Evolutionary conservation across 176 grass and related monocot species (phyloP).

Genomic region (Puya raimondii): DNA sequence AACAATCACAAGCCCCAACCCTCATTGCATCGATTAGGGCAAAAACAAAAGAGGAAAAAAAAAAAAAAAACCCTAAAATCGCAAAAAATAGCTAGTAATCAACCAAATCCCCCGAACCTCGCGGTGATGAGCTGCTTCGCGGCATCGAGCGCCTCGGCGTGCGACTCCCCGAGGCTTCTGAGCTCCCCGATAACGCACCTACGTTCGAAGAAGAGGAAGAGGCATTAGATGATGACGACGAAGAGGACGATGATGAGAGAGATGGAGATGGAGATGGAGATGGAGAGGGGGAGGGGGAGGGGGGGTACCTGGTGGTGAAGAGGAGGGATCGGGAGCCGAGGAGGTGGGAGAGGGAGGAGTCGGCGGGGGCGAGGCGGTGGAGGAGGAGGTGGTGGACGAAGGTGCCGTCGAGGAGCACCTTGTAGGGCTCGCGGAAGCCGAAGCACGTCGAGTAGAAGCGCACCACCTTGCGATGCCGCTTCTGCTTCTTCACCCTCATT

Average conservation of each 20-base stretch:
- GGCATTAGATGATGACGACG: not conserved
- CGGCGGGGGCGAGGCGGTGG: constrained; percentile 44
- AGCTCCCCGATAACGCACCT: constrained; percentile 60
- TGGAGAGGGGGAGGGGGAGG: too few relatives aligned
- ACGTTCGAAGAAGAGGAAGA: not conserved
- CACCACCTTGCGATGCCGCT: constrained; percentile 68
- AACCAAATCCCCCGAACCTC: constrained; percentile 17
- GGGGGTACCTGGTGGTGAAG: constrained; percentile 53
- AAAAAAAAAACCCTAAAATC: not conserved
- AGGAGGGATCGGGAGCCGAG: constrained; percentile 52
- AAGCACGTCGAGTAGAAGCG: constrained; percentile 83
- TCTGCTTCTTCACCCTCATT: constrained; percentile 90
- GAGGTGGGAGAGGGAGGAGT: constrained; percentile 42
- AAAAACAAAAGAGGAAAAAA: not conserved
- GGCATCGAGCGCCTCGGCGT: constrained; percentile 31
- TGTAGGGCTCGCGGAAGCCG: constrained; percentile 78
- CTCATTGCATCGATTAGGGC: not conserved
- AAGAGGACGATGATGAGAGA: not conserved
- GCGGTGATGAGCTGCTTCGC: constrained; percentile 47
- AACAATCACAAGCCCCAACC: constrained; percentile 11
- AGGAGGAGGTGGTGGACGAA: constrained; percentile 61
- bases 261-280: not conserved
- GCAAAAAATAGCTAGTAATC: not conserved
- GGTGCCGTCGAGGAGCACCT: constrained; percentile 63
- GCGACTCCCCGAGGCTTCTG: constrained; percentile 50